Base-by-base conservation (phyloP, 805 yeast species). In the Saccharomycopsis fermentans region DNA sequence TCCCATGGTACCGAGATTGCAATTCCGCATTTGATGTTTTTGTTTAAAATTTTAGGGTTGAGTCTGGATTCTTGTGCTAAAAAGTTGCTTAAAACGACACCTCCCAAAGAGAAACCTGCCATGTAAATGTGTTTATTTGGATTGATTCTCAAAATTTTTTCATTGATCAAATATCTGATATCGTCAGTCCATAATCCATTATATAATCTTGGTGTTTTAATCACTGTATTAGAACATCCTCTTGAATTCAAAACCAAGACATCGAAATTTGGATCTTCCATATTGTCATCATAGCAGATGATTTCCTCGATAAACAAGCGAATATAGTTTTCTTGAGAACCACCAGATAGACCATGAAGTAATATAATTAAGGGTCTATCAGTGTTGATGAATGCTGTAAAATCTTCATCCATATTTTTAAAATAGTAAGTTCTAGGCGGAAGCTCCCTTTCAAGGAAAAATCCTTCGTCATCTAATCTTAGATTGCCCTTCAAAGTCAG, bases 41-140 rank as follows among this genome's bases (percentile, higher is more conserved):
- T 52, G 3, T 53, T 35, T 50, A 60, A 47, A 39, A 82, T 67
- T 17, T 71, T 71, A 6, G 70, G 60, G n/a, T 73, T 66, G 1
- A 72, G 77, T 11, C 79, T 81, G 5, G 58, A 36, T 63, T 82
- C 83, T 65, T 81, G 85, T 9, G 90, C 92, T 21, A 88, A 67
- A 68, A 83, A 88, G 67, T 88, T 89, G 32, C 86, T 77, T 60
- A 87, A 73, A 35, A 88, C 77, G 2, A 84, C 77, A 0, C 86
- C 91, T 1, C 96, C 96, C 57, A 88, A 77, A n/a, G 91, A 84
- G 66, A 84, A 84, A 2, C 96, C 96, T n/a, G 81, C 81, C 35
- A 84, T 77, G 66, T 79, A 83, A 59, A 86, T 80, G n/a, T 88
- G 80, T 56, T 83, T 72, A 55, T 76, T 71, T 1, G 95, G 92